These are phyloP conservation scores for Saccharomyces uvarum DNA, from an alignment of 1,139 yeast species.

Conservation along the genomic window DNA sequence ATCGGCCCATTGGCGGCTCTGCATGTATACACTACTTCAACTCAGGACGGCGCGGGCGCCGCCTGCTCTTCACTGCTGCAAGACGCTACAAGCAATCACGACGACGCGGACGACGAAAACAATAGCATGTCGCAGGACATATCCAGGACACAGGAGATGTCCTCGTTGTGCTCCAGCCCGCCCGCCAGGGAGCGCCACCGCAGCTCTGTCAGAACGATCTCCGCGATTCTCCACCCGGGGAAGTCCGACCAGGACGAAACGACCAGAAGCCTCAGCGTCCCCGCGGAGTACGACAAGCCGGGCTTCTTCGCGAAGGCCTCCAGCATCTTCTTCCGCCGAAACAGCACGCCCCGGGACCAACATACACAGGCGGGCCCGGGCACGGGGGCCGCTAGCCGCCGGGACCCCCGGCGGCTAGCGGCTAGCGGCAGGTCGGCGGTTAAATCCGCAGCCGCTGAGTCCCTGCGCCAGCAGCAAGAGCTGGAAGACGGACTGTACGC, in stretches of 20 bases:
- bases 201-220: neutral
- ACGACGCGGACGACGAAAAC: neutral
- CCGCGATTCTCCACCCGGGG: neutral
- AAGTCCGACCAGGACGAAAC: neutral
- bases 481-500: neutral
- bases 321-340: neutral
- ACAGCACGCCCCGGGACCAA: neutral
- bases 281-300: neutral
- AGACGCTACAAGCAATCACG: neutral
- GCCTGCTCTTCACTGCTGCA: neutral
- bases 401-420: neutral
- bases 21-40: neutral
- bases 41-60: neutral
- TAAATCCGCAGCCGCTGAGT: neutral
- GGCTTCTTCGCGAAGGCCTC: neutral
- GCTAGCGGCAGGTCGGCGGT: neutral
- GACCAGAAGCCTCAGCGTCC: neutral
- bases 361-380: neutral
- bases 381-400: neutral
- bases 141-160: conserved; percentile 2
- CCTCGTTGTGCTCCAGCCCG: neutral
- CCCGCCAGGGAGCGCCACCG: neutral
- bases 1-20: neutral
- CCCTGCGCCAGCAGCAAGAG: neutral
- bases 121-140: neutral